Conservation (phyloP, 2,329 filamentous ascomycete species). For the Simplicillium sp. region DNA sequence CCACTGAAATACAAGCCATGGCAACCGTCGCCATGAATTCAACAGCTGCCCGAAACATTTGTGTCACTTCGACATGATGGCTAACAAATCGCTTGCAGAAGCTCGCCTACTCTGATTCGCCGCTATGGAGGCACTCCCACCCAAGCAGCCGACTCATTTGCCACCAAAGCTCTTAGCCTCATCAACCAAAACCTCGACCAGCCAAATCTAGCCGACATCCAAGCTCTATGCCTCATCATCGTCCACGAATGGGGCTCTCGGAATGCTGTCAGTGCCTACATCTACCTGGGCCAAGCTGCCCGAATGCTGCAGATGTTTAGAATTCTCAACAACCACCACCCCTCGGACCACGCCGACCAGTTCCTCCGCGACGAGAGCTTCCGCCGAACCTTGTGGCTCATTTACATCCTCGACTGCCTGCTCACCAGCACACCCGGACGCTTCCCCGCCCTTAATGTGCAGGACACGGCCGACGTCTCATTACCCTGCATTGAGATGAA, state of each 20-base stretch:
- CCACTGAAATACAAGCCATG: too few relatives aligned
- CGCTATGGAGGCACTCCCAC: constrained; percentile 45
- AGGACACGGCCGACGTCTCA: constrained; percentile 45
- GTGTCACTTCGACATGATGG: too few relatives aligned
- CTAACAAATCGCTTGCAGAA: constrained; percentile 23
- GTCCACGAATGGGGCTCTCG: constrained; percentile 55
- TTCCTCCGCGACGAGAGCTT: constrained; percentile 54
- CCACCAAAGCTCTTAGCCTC: constrained; percentile 44
- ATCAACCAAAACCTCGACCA: constrained; percentile 51
- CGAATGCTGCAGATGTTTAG: constrained; percentile 57
- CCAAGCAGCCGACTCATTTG: constrained; percentile 48
- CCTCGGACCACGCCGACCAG: constrained; percentile 41
- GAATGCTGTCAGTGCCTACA: constrained; percentile 53
- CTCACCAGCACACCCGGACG: constrained; percentile 52
- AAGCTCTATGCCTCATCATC: constrained; percentile 50
- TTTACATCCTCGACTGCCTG: constrained; percentile 54
- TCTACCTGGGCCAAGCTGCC: constrained; percentile 53
- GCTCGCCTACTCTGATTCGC: constrained; percentile 46
- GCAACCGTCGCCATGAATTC: too few relatives aligned
- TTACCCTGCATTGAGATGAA: constrained; percentile 53
- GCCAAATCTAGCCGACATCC: constrained; percentile 50
- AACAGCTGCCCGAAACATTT: too few relatives aligned
- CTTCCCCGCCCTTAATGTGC: constrained; percentile 43
- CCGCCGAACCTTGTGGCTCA: constrained; percentile 51
- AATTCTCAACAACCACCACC: constrained; percentile 46